Evolutionary conservation across 2,329 filamentous ascomycete genomes (phyloP), one percentile per base, ranked within the genome.

Genomic region (Cadophora malorum): DNA sequence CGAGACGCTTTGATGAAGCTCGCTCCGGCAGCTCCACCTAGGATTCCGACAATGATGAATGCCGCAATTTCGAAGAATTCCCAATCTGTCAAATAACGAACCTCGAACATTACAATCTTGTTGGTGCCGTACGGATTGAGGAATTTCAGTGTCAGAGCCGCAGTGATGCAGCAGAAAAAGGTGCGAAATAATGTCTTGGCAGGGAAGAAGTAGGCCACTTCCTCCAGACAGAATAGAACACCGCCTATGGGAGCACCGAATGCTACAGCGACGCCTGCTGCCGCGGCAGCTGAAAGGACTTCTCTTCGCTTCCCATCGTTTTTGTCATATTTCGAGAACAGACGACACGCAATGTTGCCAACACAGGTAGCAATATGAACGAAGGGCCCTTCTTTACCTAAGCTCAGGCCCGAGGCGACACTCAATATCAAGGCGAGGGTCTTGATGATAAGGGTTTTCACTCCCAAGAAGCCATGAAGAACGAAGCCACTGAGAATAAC

Each of bases 401-500:
- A 83, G 77, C 94, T 97, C 69, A 99, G 84, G 4, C 96, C 96
- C 2, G 96, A 98, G 1, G 94, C 91, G 49, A 98, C 94, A 78
- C 93, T 96, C 66, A 98, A 84, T 67, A 97, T 87, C 58, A 99
- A 82, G 16, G 91, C 94, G 19, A 91, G 75, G 0, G 92, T 92
- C 78, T 99, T 99, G 80, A 97, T 86, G 5, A 95, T 79, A 35
- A 99, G 84, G 0, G 96, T 98, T 76, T 91, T 92, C 49, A 97
- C 79, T 74, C 96, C 96, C 8, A 99, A 86, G 77, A 98, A 98
- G 0, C 96, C 95, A 83, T 98, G 96, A 65, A 99, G 83, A 65
- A 99, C 95, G 76, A 98, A 99, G 6, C 96, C 96, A 75, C 94
- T 97, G n/a, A 98, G 86, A 67, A 98, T 98, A 68, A 98, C 96